Percentiles rank a stretch among this genome's conserved stretches.
Evolutionary conservation across 2,329 filamentous ascomycete species (phyloP).

Genomic region (Penicillium sp.): DNA sequence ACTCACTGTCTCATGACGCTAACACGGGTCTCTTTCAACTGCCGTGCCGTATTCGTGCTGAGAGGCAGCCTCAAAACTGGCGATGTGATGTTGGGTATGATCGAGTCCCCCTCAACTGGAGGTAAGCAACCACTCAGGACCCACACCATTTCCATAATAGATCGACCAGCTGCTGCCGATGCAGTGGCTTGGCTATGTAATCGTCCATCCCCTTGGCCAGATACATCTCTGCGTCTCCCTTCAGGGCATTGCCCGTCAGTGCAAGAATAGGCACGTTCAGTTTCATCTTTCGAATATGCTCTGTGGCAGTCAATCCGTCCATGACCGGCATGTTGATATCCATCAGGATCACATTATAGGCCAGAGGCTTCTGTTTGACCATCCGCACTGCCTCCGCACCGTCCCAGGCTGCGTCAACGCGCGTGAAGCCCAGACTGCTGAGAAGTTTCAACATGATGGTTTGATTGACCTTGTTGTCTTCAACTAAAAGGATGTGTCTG

Average conservation of each 20-base stretch:
- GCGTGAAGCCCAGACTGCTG: conserved; percentile 42
- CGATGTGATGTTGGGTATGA: not conserved
- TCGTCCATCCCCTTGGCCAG: conserved; percentile 57
- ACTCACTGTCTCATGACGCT: not conserved
- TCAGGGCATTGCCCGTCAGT: conserved; percentile 57
- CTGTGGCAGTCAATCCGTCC: conserved; percentile 48
- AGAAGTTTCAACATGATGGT: conserved; percentile 43
- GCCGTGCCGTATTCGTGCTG: not conserved
- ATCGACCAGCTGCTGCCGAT: conserved; percentile 49
- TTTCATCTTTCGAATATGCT: conserved; percentile 42
- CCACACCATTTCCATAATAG: conserved; percentile 44
- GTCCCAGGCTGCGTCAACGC: conserved; percentile 45
- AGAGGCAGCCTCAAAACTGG: not conserved
- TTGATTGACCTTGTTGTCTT: conserved; percentile 47
- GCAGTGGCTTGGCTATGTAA: conserved; percentile 57
- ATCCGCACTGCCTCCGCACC: conserved; percentile 46
- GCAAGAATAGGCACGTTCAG: conserved; percentile 52
- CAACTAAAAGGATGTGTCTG: conserved; percentile 45
- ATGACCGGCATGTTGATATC: conserved; percentile 51
- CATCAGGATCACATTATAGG: conserved; percentile 49
- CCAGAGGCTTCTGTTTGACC: conserved; percentile 43
- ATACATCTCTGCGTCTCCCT: conserved; percentile 56
- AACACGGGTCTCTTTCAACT: not conserved
- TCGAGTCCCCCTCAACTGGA: not conserved
- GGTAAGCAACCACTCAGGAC: conserved; percentile 10